phyloP scores from a whole-genome alignment of 2,329 filamentous ascomycete genomes.

The Penicillium griseofulvum region DNA sequence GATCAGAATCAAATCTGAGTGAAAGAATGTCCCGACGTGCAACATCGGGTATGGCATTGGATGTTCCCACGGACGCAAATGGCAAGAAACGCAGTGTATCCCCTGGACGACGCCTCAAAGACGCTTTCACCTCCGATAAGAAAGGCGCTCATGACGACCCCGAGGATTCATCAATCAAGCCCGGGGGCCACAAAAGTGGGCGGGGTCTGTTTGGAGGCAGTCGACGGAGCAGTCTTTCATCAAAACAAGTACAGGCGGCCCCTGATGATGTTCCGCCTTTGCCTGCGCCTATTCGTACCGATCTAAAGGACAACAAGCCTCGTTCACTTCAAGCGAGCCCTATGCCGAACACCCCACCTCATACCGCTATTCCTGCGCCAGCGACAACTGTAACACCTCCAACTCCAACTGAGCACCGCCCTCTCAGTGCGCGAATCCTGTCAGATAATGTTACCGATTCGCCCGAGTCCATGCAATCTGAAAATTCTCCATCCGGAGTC shows the following conservation, averaged over 20 bases:
- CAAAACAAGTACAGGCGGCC: slow-evolving; percentile 29
- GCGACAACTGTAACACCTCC: slow-evolving; percentile 63
- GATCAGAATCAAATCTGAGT: slow-evolving; percentile 45
- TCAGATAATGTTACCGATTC: slow-evolving; percentile 37
- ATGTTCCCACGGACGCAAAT: slow-evolving; percentile 34
- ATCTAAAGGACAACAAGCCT: slow-evolving; percentile 27
- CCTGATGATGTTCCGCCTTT: slow-evolving; percentile 34
- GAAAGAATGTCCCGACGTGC: slow-evolving; percentile 30
- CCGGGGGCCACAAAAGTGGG: slow-evolving; percentile 42
- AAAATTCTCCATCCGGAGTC: slow-evolving; percentile 34
- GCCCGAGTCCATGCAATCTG: slow-evolving; percentile 36
- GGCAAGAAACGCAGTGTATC: slow-evolving; percentile 62
- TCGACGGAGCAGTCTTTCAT: slow-evolving; percentile 38
- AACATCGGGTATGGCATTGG: slow-evolving; percentile 30
- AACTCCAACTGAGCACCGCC: slow-evolving; percentile 54
- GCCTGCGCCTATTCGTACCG: slow-evolving; percentile 33
- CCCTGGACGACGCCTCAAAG: slow-evolving; percentile 67
- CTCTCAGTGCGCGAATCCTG: slow-evolving; percentile 35
- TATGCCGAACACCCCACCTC: slow-evolving; percentile 33
- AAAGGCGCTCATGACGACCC: slow-evolving; percentile 52
- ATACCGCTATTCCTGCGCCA: slow-evolving; percentile 39
- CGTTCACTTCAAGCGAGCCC: slow-evolving; percentile 24
- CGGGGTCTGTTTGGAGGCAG: slow-evolving; percentile 38
- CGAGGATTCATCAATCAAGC: slow-evolving; percentile 45
- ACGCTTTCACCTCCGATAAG: slow-evolving; percentile 63